These are phyloP conservation scores for Peronospora destructor DNA, from an alignment of 352 stramenopile genomes.

Conservation along the genomic window DNA sequence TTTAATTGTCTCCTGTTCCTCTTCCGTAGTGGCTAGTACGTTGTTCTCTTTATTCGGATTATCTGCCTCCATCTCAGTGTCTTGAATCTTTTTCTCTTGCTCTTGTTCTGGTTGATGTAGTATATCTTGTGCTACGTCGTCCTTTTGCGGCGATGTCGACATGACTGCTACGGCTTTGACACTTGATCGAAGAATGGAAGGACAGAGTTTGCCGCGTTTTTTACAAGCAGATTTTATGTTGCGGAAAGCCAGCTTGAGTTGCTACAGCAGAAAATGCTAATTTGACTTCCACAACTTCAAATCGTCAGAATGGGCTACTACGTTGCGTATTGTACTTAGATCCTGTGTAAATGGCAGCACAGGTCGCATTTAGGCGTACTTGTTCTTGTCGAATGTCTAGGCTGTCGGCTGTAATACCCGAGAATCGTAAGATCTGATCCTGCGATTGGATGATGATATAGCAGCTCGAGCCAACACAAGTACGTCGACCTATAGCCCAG, in stretches of 20 bases:
- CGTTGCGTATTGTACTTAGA: too few relatives aligned
- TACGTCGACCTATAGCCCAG: too few relatives aligned
- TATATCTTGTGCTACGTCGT: constrained; percentile 3
- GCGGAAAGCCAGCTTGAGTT: not conserved
- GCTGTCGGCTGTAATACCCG: too few relatives aligned
- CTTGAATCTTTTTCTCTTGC: constrained; percentile 4
- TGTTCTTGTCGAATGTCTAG: too few relatives aligned
- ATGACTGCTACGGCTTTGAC: constrained; percentile 3
- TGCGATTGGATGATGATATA: not conserved
- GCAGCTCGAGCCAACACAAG: not conserved
- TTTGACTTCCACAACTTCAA: constrained; percentile 6
- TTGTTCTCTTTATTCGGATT: constrained; percentile 1
- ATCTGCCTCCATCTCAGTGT: constrained; percentile 8
- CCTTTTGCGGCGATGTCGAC: constrained; percentile 4
- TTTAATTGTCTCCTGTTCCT: not conserved
- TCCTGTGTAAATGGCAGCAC: too few relatives aligned
- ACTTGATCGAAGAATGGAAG: constrained; percentile 13
- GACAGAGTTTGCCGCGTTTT: constrained; percentile 9
- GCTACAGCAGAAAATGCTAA: too few relatives aligned
- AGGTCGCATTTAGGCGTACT: too few relatives aligned
- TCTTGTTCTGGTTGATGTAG: constrained; percentile 1
- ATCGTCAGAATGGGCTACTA: too few relatives aligned
- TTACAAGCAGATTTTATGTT: constrained; percentile 6
- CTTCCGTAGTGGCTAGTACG: not conserved
- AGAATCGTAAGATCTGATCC: too few relatives aligned